Evolutionary conservation across 2,329 filamentous ascomycete species (phyloP), one percentile per base, ranked within the genome.

Genomic region (Trichoderma lentiforme): DNA sequence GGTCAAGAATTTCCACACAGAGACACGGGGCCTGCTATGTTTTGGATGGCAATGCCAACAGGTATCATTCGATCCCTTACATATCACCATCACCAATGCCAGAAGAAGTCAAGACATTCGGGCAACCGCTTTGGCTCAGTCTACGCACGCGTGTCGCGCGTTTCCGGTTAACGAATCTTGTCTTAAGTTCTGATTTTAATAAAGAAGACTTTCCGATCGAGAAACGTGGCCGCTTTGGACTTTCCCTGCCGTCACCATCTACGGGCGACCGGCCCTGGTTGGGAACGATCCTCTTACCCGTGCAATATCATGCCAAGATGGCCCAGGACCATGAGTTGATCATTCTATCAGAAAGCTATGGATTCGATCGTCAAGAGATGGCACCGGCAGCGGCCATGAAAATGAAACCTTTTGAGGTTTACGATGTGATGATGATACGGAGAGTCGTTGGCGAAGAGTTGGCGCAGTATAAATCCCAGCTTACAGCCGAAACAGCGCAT

Each of bases 351-450:
- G 69, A 71, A 58, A 71, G 69, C 32, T 71, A 71, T 57, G 69
- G 69, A 7, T 71, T 71, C 26, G 47, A 30, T 47, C 69, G 51
- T 4, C 61, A 71, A 9, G 69, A 71, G 51, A 57, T 71, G 69
- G 61, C 61, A 26, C 61, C 69, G 11, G 39, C 15, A 6, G 34
- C 26, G 3, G 69, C 69, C 5, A 43, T 7, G 6, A 57, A 57
- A 57, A 57, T 64, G 60, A 39, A 58, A 7, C 51, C 69, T 1
- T 71, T 71, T 34, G 61, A 57, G 11, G 61, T 65, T 3, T 71
- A 71, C 26, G 61, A 71, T 32, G 69, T 71, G 18, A 71, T 71
- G 69, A 71, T 71, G 69, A 65, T 71, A 26, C 53, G 47, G 12
- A 64, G 69, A 15, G 7, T 71, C 32, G 30, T 21, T 18, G 61